These are phyloP conservation scores for Boletellus deceptivus DNA, from an alignment of 1,284 basidiomycete genomes.

Conservation along the genomic window DNA sequence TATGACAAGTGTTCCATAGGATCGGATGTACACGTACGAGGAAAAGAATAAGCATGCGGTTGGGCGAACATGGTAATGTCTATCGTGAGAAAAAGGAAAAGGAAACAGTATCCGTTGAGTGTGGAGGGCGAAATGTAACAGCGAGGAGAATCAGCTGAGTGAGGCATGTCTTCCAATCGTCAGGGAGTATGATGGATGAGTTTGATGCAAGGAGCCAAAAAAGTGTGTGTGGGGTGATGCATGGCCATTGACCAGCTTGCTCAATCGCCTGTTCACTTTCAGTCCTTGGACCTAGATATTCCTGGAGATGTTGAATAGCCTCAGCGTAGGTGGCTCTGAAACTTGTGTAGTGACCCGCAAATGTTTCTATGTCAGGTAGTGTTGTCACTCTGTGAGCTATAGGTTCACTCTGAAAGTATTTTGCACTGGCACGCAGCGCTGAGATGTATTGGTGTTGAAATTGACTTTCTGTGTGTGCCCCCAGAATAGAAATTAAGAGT, in stretches of 20 bases:
- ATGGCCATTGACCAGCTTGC: background rate
- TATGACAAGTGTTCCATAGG: too few species aligned
- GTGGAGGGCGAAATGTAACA: too few species aligned
- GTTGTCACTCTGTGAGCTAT: background rate
- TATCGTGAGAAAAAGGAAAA: too few species aligned
- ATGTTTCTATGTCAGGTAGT: background rate
- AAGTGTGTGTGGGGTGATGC: background rate
- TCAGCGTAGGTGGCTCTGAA: background rate
- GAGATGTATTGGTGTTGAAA: constrained; percentile 20
- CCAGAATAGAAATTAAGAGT: constrained; percentile 7
- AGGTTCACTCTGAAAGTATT: background rate
- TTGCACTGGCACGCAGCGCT: constrained; percentile 13
- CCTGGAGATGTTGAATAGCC: background rate
- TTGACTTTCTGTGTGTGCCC: background rate
- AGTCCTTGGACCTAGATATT: background rate
- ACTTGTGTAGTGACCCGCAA: background rate
- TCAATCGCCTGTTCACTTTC: background rate
- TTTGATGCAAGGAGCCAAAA: constrained; percentile 1
- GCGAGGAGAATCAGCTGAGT: constrained; percentile 23
- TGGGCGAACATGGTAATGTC: too few species aligned
- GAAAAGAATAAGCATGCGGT: too few species aligned
- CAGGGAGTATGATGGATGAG: background rate
- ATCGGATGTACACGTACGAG: too few species aligned
- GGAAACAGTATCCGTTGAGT: too few species aligned
- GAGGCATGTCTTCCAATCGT: constrained; percentile 32